Conservation (phyloP, 192 early-diverging fungal species). For the Gaertneriomyces sp. region DNA sequence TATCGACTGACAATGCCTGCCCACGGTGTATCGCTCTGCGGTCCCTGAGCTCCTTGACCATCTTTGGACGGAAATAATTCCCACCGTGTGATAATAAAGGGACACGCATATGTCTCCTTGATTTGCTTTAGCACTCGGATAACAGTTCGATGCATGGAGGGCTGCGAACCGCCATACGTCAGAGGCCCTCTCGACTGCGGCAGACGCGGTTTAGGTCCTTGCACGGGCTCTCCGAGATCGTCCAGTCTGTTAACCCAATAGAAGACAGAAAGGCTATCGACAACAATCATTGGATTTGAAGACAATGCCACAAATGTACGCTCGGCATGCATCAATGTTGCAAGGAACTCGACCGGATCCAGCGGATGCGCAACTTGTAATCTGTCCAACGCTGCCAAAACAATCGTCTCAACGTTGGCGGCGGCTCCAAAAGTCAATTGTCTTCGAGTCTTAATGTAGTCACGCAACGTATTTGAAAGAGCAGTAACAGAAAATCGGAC, state of each 20-base stretch:
- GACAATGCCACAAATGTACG: neutral
- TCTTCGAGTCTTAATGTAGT: slow-evolving; percentile 1
- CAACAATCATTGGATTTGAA: slow-evolving; percentile 2
- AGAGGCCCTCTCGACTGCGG: no score
- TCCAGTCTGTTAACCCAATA: slow-evolving; percentile 10
- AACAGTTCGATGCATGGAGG: no score
- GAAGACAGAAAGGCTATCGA: slow-evolving; percentile 5
- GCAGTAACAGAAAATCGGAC: neutral
- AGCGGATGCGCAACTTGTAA: slow-evolving; percentile 6
- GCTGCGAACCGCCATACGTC: no score
- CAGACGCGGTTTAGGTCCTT: no score
- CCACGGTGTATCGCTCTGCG: no score
- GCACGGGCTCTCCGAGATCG: slow-evolving; percentile 5
- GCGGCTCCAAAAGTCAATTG: neutral
- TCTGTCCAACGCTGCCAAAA: neutral
- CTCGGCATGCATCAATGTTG: neutral
- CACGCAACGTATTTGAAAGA: neutral
- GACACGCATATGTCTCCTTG: no score
- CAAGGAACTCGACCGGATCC: neutral
- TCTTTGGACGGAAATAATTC: no score
- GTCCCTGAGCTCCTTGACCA: no score
- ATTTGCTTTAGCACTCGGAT: no score
- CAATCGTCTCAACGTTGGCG: neutral
- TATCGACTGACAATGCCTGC: no score
- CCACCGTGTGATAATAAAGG: no score